These are phyloP conservation scores for Lasiodiplodia gonubiensis DNA, from an alignment of 2,329 filamentous ascomycete species.

Conservation along the genomic window DNA sequence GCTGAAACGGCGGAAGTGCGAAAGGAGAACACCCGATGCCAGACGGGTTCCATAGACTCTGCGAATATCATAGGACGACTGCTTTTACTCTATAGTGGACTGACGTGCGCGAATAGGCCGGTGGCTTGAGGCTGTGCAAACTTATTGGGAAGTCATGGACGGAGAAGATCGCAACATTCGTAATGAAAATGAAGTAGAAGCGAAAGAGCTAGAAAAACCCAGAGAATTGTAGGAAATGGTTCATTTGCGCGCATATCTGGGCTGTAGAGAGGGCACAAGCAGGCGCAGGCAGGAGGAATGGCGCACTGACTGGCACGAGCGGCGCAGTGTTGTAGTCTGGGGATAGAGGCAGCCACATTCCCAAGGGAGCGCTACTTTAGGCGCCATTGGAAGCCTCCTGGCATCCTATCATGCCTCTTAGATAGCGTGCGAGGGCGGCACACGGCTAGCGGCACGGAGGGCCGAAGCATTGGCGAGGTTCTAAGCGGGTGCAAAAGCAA, in stretches of 20 bases:
- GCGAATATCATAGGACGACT: not conserved
- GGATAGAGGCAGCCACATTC: not conserved
- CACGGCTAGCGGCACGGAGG: slow-evolving; percentile 24
- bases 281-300: not conserved
- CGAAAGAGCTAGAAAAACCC: not conserved
- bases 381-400: not conserved
- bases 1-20: slow-evolving; percentile 6
- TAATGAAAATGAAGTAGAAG: not conserved
- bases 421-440: slow-evolving; percentile 1
- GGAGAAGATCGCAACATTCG: not conserved
- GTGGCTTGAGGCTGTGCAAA: not conserved
- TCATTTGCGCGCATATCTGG: not conserved
- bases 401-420: slow-evolving; percentile 1
- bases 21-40: slow-evolving; percentile 4
- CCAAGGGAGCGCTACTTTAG: not conserved
- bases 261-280: not conserved
- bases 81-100: not conserved
- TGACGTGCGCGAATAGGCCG: too few relatives aligned
- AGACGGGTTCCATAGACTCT: not conserved
- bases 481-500: slow-evolving; percentile 9
- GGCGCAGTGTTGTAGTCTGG: not conserved
- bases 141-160: slow-evolving; percentile 13
- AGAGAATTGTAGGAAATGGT: not conserved
- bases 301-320: not conserved
- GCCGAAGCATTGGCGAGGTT: slow-evolving; percentile 18